Base-by-base conservation (phyloP, 768 basidiomycete genomes). In the Serendipita sp. region DNA sequence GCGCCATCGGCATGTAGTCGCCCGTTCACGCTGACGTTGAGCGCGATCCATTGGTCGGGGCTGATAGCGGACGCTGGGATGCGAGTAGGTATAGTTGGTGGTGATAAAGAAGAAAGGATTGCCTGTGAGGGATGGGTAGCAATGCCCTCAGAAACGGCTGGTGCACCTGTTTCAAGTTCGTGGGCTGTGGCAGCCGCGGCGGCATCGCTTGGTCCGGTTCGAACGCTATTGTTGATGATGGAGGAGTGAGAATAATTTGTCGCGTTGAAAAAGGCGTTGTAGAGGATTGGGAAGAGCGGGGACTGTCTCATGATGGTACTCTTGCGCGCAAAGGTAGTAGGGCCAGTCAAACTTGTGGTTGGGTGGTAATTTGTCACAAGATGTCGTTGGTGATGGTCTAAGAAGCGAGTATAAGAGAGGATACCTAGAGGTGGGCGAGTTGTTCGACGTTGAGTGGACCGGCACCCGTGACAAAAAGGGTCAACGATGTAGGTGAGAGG, bases 1-100 rank as follows among this genome's bases (percentile, higher is more conserved):
- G 65, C 53, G 9, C 53, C 53, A 1, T 68, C 67, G 1, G 65
- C 33, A 24, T 68, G 63, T 3, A 76, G 66, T 22, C 73, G 68
- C 16, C 74, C 74, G 3, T 62, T 65, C n/a, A 75, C 66, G 7
- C 72, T 68, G 1, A 42, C 24, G 56, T 72, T 72, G 41, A 74
- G 66, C 3, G 62, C 17, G 13, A 7, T 60, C 65, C 69, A 69
- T 30, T 65, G 33, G 2, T 34, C 45, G 13, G 51, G 24, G 22
- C 50, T 22, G 24, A 65, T 34, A 22, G 30, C 22, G 42, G 53
- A 58, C 31, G 62, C 31, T 14, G 63, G 20, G 45, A 50, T n/a
- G 7, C 45, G 20, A 50, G 20, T 17, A 22, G 45, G 11, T 11
- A 20, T 28, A 11, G 17, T 58, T 3, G 53, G 28, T 4, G 17